These are phyloP conservation scores for Colletotrichum musicola DNA, from an alignment of 2,329 filamentous ascomycete genomes.

Conservation along the genomic window DNA sequence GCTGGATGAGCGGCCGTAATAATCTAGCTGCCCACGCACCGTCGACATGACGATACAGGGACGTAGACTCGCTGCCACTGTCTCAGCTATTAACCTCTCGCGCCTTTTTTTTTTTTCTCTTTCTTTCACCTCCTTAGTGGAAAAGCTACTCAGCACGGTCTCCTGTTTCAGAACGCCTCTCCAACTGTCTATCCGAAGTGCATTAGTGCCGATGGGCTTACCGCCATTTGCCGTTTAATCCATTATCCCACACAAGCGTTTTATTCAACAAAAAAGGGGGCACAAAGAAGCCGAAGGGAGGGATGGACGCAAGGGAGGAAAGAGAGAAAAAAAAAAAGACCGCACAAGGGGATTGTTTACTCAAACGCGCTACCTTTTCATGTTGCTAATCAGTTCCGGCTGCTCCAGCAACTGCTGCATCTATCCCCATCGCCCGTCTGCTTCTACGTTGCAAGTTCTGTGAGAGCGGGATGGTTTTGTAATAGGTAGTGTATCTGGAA, in stretches of 20 bases:
- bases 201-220: conserved; percentile 14
- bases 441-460: not conserved
- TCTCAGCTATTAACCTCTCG: not conserved
- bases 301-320: not conserved
- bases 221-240: conserved; percentile 25
- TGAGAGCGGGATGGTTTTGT: not conserved
- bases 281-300: not conserved
- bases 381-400: conserved; percentile 15
- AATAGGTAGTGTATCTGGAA: conserved; percentile 32
- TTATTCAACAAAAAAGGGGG: conserved; percentile 6
- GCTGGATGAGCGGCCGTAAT: not conserved
- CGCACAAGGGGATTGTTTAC: conserved; percentile 15
- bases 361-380: no score
- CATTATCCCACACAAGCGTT: conserved; percentile 1
- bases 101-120: not conserved
- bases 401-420: conserved; percentile 26
- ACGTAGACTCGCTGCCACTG: not conserved
- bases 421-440: not conserved
- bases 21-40: not conserved
- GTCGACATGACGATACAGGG: not conserved
- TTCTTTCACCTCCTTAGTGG: not conserved
- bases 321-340: not conserved
- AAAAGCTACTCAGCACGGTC: conserved; percentile 28
- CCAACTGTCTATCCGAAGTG: conserved; percentile 18
- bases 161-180: conserved; percentile 29